Percentiles rank a stretch among this genome's conserved stretches.
Evolutionary conservation across 2,329 filamentous ascomycete species (phyloP).

Genomic region (Colletotrichum cordylinicola): DNA sequence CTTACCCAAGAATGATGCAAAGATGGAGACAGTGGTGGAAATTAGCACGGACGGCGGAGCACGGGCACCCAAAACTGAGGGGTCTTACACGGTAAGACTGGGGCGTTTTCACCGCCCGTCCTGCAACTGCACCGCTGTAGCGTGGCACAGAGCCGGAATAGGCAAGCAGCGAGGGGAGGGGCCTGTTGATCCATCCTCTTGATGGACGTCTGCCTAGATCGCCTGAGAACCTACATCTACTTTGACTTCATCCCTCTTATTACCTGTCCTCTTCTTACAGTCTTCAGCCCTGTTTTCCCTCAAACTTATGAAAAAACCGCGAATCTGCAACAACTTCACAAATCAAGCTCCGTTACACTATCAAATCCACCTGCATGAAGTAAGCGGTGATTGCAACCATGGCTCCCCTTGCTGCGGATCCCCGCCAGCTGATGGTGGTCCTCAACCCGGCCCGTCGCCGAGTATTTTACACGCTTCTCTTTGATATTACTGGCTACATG

Average conservation of each 20-base stretch:
- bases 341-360: not conserved
- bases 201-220: constrained; percentile 6
- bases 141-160: not conserved
- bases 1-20: not conserved
- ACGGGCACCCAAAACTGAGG: not conserved
- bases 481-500: constrained; percentile 61
- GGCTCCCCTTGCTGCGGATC: constrained; percentile 61
- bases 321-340: not conserved
- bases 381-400: constrained; percentile 36
- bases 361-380: not conserved
- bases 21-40: not conserved
- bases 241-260: not conserved
- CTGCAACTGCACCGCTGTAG: not conserved
- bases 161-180: not conserved
- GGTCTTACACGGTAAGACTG: not conserved
- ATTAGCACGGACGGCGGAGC: not conserved
- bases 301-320: not conserved
- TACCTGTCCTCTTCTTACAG: not conserved
- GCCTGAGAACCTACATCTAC: not conserved
- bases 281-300: not conserved
- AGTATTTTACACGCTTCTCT: constrained; percentile 55
- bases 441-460: constrained; percentile 58
- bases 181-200: not conserved
- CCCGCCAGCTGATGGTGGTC: constrained; percentile 60
- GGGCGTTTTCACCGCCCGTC: not conserved